A percentile compares a stretch with the other conserved stretches of the same genome.
Evolutionary conservation across 108 stramenopile genomes (phyloP).

Genomic region (Pseudonitzschia pungens): DNA sequence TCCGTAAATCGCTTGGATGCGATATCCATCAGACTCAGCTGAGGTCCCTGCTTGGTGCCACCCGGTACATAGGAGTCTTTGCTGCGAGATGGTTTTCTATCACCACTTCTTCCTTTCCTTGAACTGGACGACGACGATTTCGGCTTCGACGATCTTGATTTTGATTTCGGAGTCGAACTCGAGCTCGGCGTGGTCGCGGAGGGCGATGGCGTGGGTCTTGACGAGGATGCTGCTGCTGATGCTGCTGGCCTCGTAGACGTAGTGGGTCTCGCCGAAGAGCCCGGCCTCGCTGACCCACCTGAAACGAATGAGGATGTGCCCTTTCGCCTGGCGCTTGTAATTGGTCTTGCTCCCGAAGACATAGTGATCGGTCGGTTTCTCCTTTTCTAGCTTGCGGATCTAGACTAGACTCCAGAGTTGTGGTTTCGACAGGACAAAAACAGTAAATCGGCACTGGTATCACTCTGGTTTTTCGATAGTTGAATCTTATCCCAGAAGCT

Average conservation of each 20-base stretch:
- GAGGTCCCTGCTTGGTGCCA: neutral
- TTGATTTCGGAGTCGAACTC: neutral
- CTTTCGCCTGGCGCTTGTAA: neutral
- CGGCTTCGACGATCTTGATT: slow-evolving; percentile 1
- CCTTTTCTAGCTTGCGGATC: too few relatives aligned
- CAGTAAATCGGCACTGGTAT: too few relatives aligned
- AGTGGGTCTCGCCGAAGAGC: neutral
- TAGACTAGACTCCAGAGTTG: too few relatives aligned
- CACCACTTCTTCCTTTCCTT: neutral
- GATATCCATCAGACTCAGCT: slow-evolving; percentile 38
- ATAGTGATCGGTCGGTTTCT: neutral
- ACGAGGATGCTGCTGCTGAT: neutral
- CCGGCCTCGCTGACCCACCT: neutral
- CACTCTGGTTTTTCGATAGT: too few relatives aligned
- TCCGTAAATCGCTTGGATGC: slow-evolving; percentile 49
- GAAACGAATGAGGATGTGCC: neutral
- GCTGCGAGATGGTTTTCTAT: neutral
- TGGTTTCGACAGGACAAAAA: too few relatives aligned
- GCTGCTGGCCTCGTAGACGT: neutral
- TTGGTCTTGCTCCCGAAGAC: slow-evolving; percentile 14
- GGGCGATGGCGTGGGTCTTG: neutral
- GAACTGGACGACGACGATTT: neutral
- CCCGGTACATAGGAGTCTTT: neutral
- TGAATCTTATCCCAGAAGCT: too few relatives aligned
- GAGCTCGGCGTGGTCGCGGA: neutral